These are phyloP conservation scores for Thielaviopsis cerberus DNA, from an alignment of 2,329 filamentous ascomycete genomes.

Conservation along the genomic window DNA sequence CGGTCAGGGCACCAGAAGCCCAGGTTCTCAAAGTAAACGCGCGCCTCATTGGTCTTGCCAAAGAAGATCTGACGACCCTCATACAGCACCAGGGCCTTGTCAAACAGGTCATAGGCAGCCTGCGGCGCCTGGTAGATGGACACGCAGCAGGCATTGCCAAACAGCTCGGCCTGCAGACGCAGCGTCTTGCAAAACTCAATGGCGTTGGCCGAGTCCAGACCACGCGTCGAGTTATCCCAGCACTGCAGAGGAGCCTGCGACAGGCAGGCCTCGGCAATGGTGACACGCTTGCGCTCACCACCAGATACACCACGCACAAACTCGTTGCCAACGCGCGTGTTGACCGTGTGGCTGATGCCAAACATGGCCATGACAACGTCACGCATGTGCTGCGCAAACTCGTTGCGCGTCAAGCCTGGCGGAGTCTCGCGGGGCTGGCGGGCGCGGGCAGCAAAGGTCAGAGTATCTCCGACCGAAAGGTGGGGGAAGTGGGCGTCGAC, in stretches of 20 bases:
- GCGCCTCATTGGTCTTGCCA: constrained; percentile 40
- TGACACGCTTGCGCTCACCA: constrained; percentile 52
- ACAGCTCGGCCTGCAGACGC: constrained; percentile 47
- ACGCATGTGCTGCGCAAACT: constrained; percentile 43
- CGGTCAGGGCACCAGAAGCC: constrained; percentile 49
- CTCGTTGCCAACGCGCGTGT: constrained; percentile 58
- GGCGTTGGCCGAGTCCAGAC: constrained; percentile 57
- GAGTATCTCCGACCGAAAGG: constrained; percentile 59
- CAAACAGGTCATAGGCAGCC: constrained; percentile 44
- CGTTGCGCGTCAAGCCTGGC: constrained; percentile 32
- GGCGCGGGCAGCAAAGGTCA: constrained; percentile 58
- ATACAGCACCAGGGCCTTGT: constrained; percentile 40
- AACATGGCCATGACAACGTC: constrained; percentile 62
- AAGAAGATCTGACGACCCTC: constrained; percentile 46
- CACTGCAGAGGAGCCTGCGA: constrained; percentile 42
- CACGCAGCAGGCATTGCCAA: constrained; percentile 45
- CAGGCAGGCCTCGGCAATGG: constrained; percentile 42
- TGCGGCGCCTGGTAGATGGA: constrained; percentile 58
- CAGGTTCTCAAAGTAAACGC: constrained; percentile 45
- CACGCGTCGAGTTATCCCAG: constrained; percentile 57
- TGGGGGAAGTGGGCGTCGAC: constrained; percentile 67
- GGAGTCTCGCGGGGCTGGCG: constrained; percentile 45
- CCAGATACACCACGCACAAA: constrained; percentile 57
- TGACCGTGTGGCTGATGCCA: constrained; percentile 53
- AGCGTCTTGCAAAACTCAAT: constrained; percentile 58